phyloP scores from a whole-genome alignment of 1,284 basidiomycete genomes.

The Papiliotrema nemorosa region DNA sequence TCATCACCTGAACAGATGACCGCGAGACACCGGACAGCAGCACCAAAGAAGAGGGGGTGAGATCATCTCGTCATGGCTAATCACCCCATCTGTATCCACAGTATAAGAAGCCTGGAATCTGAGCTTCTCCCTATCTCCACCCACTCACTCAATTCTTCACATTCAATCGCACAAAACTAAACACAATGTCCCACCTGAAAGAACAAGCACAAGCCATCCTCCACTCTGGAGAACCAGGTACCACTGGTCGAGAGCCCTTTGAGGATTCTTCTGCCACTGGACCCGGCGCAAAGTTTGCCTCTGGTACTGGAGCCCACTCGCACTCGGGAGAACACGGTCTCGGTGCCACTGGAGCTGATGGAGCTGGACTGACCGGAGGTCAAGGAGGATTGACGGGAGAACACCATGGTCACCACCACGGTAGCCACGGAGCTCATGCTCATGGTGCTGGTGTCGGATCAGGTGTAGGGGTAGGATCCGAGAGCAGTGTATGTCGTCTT shows the following conservation, averaged over 20 bases:
- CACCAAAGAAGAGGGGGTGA: too few relatives aligned
- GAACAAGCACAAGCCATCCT: conserved; percentile 1
- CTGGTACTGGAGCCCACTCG: too few relatives aligned
- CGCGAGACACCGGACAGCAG: too few relatives aligned
- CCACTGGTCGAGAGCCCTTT: conserved; percentile 7
- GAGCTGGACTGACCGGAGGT: not conserved
- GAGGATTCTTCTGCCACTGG: not conserved
- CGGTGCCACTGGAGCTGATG: not conserved
- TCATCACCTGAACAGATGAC: not conserved
- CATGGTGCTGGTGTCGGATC: too few relatives aligned
- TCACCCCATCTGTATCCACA: too few relatives aligned
- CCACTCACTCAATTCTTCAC: not conserved
- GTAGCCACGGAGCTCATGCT: not conserved
- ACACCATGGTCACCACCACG: not conserved
- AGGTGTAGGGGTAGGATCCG: too few relatives aligned
- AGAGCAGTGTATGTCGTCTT: too few relatives aligned
- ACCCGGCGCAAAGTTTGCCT: too few relatives aligned
- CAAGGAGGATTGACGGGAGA: not conserved
- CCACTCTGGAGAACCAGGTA: conserved; percentile 6
- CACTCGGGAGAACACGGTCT: not conserved
- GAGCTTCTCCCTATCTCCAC: not conserved
- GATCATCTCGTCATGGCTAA: too few relatives aligned
- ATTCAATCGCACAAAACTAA: not conserved
- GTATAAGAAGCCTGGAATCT: not conserved
- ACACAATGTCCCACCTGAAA: not conserved